Percentiles rank a stretch among this genome's conserved stretches.
Conservation (phyloP, 345 rosid species). For the Eucalyptus dawsonii region DNA sequence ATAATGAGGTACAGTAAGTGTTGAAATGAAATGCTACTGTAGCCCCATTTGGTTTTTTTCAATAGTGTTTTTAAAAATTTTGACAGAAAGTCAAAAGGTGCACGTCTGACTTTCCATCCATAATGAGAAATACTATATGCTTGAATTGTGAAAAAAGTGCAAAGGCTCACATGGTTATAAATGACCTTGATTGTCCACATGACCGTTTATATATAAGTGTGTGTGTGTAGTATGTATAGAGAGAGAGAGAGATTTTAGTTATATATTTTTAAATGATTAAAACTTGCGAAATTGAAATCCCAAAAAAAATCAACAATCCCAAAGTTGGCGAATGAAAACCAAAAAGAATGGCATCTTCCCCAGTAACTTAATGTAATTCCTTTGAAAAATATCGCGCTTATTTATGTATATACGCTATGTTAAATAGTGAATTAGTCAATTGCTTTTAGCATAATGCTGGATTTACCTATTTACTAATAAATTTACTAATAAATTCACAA, state of each 20-base stretch:
- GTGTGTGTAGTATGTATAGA: rapidly evolving
- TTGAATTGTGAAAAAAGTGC: not conserved
- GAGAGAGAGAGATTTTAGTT: not conserved
- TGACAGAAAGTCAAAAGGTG: not conserved
- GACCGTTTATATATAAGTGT: not conserved
- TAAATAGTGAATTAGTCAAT: not conserved
- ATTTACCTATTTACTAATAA: not conserved
- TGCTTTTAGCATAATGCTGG: not conserved
- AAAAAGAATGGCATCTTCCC: not conserved
- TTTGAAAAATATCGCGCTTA: not conserved
- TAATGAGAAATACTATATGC: not conserved
- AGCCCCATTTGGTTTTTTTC: not conserved
- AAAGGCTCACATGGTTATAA: not conserved
- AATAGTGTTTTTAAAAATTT: not conserved
- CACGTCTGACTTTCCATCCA: not conserved
- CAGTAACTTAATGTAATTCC: not conserved
- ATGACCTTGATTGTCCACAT: not conserved
- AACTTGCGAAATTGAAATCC: not conserved
- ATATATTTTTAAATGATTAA: not conserved
- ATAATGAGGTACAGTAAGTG: not conserved
- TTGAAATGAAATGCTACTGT: not conserved
- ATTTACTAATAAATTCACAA: not conserved
- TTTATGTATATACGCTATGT: too few species aligned
- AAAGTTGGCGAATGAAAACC: not conserved
- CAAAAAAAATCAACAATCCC: not conserved